Conservation (phyloP, 306 rosid genomes). For the Fagus crenata region DNA sequence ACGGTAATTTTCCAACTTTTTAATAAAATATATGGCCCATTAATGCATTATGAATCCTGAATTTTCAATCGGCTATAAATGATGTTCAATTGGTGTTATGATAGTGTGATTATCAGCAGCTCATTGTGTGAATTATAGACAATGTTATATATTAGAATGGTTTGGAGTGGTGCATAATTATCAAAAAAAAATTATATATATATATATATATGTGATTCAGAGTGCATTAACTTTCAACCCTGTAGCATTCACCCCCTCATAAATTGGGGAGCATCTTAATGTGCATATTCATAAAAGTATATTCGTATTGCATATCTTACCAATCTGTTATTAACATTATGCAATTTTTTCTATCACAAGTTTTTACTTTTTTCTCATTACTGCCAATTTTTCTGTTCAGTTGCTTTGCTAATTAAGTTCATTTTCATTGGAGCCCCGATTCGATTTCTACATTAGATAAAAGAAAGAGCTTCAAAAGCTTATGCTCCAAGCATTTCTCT, state of each 20-base stretch:
- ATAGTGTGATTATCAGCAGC: not conserved
- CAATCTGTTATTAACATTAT: not conserved
- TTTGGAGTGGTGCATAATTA: not conserved
- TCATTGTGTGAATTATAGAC: not conserved
- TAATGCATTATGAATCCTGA: slow-evolving; percentile 4
- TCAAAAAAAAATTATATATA: no score
- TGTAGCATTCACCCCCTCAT: not conserved
- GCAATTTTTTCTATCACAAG: not conserved
- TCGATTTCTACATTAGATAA: not conserved
- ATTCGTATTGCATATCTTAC: not conserved
- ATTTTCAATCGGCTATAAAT: not conserved
- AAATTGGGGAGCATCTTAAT: not conserved
- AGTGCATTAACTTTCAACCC: not conserved
- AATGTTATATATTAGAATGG: not conserved
- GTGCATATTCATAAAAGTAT: not conserved
- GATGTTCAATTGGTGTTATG: slow-evolving; percentile 10
- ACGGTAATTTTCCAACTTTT: slow-evolving; percentile 51
- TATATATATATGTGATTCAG: not conserved
- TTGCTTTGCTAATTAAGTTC: not conserved
- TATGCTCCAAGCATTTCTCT: not conserved
- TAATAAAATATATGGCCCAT: slow-evolving; percentile 6
- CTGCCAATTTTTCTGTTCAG: not conserved
- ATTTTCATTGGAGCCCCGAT: not conserved
- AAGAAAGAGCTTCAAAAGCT: not conserved
- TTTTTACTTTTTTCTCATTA: not conserved